These are phyloP conservation scores for Acacia acuminata DNA, from an alignment of 306 rosid species.

Conservation along the genomic window DNA sequence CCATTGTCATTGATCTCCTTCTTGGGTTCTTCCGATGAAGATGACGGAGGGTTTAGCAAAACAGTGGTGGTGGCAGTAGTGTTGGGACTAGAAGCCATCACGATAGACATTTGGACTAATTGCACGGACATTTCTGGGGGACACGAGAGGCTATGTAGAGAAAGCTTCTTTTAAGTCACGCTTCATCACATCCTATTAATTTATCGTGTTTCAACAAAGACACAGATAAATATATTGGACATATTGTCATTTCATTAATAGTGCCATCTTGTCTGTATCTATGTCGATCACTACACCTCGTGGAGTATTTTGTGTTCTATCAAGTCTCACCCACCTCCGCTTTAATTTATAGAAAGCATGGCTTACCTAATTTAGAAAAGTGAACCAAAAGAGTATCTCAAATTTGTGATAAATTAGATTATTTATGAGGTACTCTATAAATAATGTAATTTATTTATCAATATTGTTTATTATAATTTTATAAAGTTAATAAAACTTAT, in stretches of 20 bases:
- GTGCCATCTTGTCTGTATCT: background rate
- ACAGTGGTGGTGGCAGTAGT: background rate
- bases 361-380: background rate
- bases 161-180: background rate
- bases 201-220: background rate
- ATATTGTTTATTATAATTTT: background rate
- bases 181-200: background rate
- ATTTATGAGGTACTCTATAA: background rate
- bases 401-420: background rate
- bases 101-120: background rate
- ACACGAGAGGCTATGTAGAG: background rate
- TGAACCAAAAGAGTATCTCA: background rate
- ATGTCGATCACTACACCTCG: background rate
- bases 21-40: conserved; percentile 8
- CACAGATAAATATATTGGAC: background rate
- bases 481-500: too few species aligned
- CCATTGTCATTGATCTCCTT: conserved; percentile 26
- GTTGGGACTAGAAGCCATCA: conserved; percentile 31
- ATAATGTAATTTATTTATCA: background rate
- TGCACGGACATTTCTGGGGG: background rate
- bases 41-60: background rate
- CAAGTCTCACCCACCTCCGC: background rate
- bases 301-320: background rate
- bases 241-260: background rate
- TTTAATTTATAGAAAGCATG: background rate